These are phyloP conservation scores for Penicillium sclerotigenum DNA, from an alignment of 2,329 filamentous ascomycete species.

Conservation along the genomic window DNA sequence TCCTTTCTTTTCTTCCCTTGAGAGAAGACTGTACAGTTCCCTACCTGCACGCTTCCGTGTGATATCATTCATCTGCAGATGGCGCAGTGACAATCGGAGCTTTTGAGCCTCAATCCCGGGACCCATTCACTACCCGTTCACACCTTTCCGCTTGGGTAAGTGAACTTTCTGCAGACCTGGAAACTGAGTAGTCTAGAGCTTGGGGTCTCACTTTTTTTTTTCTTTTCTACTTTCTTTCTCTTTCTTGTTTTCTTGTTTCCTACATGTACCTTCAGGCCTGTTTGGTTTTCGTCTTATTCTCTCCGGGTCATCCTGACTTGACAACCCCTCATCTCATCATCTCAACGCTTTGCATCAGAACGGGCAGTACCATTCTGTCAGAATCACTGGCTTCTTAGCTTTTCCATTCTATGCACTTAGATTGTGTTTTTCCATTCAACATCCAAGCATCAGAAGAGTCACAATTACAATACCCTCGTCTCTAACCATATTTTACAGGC, in stretches of 20 bases:
- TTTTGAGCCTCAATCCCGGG: conserved; percentile 24
- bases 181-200: neutral
- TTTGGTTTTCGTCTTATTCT: neutral
- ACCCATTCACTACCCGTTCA: conserved; percentile 9
- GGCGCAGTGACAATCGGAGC: conserved; percentile 9
- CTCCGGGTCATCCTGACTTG: neutral
- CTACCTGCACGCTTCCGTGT: conserved; percentile 2
- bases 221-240: neutral
- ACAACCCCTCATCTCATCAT: conserved; percentile 6
- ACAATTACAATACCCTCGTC: neutral
- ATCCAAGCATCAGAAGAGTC: neutral
- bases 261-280: neutral
- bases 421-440: neutral
- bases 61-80: conserved; percentile 16
- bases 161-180: conserved; percentile 6
- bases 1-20: neutral
- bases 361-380: neutral
- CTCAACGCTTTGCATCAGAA: conserved; percentile 1
- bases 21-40: neutral
- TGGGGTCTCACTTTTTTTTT: neutral
- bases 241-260: neutral
- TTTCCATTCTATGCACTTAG: neutral
- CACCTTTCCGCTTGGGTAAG: conserved; percentile 12
- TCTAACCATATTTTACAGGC: conserved; percentile 4
- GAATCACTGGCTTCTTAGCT: neutral